Evolutionary conservation across 169 alveolate species (phyloP), one percentile per base, ranked within the genome.

Genomic region (Babesia bigemina): DNA sequence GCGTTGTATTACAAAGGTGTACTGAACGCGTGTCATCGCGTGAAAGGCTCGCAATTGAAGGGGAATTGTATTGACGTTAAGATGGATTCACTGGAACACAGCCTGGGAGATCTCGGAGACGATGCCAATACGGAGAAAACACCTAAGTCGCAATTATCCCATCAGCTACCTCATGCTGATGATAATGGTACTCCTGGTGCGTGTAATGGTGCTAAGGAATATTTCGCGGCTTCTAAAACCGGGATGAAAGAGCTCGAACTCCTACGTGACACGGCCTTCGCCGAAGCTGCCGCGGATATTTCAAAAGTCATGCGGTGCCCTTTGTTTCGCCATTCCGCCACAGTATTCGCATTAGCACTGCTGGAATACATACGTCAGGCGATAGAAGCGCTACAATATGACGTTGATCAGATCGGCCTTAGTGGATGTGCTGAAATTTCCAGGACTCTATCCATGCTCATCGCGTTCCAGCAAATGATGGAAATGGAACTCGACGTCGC

Each of bases 1-100:
- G 10, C 21, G 13, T 45, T 65, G 8, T 67, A 67, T 26, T 67
- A 67, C 39, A 67, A 33, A 7, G 76, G 76, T 0, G 17, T 7
- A 7, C 56, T 67, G 24, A 48, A 52, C 53, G 29, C 16, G 53
- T 50, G 63, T n/a, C 76, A 65, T 47, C 48, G 26, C 12, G 47
- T 19, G 36, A 14, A 21, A 0, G 16, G 39, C 28, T 6, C 33
- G 33, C 2, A 33, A 6, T 2, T 33, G 39, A 33, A 33, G 39
- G 39, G 39, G 6, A 22, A 16, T 45, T 4, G 19, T 45, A 45
- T 4, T 45, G 50, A 45, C 8, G 14, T 45, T 4, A 16, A 45
- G 1, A 45, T 10, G 7, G 50, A 45, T 13, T 0, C 14, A 4
- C 14, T 16, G 50, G 19, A 45, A 45, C 1, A 45, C 14, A 45